Evolutionary conservation across 495 filamentous ascomycete species (phyloP).

Genomic region (Neurospora sp.): DNA sequence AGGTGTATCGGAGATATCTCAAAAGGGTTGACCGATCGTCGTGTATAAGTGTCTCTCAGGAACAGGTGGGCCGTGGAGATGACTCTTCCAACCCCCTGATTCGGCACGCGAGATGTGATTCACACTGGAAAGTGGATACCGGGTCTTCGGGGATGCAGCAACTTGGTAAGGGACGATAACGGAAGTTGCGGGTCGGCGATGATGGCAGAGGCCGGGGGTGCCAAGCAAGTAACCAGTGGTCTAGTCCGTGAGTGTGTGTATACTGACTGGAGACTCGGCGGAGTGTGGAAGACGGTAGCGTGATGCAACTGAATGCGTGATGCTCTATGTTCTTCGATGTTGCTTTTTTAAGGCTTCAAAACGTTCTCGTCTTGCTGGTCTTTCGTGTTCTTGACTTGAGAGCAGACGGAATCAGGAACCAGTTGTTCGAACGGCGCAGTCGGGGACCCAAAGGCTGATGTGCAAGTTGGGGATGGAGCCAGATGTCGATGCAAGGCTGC

Average conservation of each 20-base stretch:
- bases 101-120: slow-evolving; percentile 24
- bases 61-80: slow-evolving; percentile 38
- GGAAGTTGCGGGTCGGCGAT: slow-evolving; percentile 3
- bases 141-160: neutral
- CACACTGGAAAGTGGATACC: slow-evolving; percentile 16
- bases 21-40: slow-evolving; percentile 18
- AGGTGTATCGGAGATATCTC: neutral
- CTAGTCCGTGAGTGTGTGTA: neutral
- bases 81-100: slow-evolving; percentile 37
- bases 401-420: neutral
- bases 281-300: slow-evolving; percentile 1
- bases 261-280: neutral
- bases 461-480: neutral
- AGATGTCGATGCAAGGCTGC: neutral
- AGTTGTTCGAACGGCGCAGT: neutral
- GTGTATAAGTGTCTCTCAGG: slow-evolving; percentile 20
- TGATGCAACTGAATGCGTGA: neutral
- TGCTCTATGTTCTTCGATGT: neutral
- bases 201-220: slow-evolving; percentile 15
- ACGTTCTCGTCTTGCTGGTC: neutral
- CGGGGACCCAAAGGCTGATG: neutral
- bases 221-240: slow-evolving; percentile 1
- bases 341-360: neutral
- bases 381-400: neutral
- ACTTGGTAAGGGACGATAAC: slow-evolving; percentile 17